Conservation (phyloP, 441 rosid genomes). For the Lepidium campestre region DNA sequence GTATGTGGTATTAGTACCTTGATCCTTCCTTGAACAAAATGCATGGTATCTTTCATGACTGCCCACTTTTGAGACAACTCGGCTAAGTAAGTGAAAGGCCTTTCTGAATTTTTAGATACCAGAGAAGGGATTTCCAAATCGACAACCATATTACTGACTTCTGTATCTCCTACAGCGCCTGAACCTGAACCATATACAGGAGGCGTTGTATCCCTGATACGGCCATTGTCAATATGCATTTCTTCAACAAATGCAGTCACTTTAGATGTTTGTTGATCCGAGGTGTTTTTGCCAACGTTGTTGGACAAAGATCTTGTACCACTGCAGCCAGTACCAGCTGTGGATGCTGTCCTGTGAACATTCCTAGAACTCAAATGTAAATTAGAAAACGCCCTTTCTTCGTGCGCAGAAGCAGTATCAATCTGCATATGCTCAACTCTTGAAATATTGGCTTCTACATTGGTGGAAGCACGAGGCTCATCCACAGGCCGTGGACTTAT, state of each 20-base stretch:
- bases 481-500: slow-evolving; percentile 26
- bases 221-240: slow-evolving; percentile 43
- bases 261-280: slow-evolving; percentile 36
- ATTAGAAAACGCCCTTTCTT: slow-evolving; percentile 21
- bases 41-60: slow-evolving; percentile 44
- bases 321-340: slow-evolving; percentile 28
- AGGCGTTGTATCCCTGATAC: slow-evolving; percentile 26
- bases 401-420: slow-evolving; percentile 31
- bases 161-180: slow-evolving; percentile 22
- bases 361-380: slow-evolving; percentile 30
- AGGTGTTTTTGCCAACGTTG: slow-evolving; percentile 22
- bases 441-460: slow-evolving; percentile 31
- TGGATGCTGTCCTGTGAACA: slow-evolving; percentile 26
- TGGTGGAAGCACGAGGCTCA: slow-evolving; percentile 29
- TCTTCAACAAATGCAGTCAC: slow-evolving; percentile 46
- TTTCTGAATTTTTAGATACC: slow-evolving; percentile 48
- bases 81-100: slow-evolving; percentile 86
- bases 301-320: slow-evolving; percentile 32
- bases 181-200: slow-evolving; percentile 27
- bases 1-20: slow-evolving; percentile 42
- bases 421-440: slow-evolving; percentile 61
- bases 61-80: slow-evolving; percentile 80
- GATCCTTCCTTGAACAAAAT: slow-evolving; percentile 59
- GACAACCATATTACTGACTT: slow-evolving; percentile 37
- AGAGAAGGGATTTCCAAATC: slow-evolving; percentile 50